Conservation (phyloP, 495 filamentous ascomycete species). For the Neurospora sublineolata region DNA sequence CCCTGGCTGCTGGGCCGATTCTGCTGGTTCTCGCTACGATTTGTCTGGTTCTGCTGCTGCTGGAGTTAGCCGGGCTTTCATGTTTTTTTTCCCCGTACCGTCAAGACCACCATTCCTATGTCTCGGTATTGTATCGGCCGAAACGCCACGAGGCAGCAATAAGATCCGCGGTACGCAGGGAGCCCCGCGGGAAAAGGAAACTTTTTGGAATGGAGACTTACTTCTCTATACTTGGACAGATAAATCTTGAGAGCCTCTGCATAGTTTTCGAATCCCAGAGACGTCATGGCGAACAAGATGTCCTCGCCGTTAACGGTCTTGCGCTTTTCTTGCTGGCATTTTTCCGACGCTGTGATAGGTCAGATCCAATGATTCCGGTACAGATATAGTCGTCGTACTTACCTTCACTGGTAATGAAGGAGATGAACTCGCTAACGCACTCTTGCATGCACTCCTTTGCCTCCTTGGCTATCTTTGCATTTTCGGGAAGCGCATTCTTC, state of each 20-base stretch:
- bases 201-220: conserved; percentile 41
- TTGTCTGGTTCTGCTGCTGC: conserved; percentile 57
- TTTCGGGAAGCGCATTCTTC: conserved; percentile 93
- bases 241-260: conserved; percentile 97
- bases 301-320: conserved; percentile 99
- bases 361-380: no score
- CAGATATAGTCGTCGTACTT: no score
- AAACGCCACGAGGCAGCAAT: not conserved
- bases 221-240: conserved; percentile 92
- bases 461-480: conserved; percentile 98
- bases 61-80: conserved; percentile 19
- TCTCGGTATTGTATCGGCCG: not conserved
- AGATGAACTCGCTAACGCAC: conserved; percentile 99
- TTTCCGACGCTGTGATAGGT: conserved; percentile 72
- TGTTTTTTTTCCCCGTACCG: not conserved
- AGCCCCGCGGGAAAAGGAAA: not conserved
- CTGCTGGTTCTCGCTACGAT: conserved; percentile 59
- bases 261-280: conserved; percentile 97
- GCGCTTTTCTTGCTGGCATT: conserved; percentile 97
- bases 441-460: conserved; percentile 99
- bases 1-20: conserved; percentile 60
- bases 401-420: conserved; percentile 99
- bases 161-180: not conserved
- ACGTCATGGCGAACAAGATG: conserved; percentile 98
- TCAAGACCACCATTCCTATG: not conserved